Evolutionary conservation across 331 rosid species (phyloP).

Genomic region (Malus hybrid): DNA sequence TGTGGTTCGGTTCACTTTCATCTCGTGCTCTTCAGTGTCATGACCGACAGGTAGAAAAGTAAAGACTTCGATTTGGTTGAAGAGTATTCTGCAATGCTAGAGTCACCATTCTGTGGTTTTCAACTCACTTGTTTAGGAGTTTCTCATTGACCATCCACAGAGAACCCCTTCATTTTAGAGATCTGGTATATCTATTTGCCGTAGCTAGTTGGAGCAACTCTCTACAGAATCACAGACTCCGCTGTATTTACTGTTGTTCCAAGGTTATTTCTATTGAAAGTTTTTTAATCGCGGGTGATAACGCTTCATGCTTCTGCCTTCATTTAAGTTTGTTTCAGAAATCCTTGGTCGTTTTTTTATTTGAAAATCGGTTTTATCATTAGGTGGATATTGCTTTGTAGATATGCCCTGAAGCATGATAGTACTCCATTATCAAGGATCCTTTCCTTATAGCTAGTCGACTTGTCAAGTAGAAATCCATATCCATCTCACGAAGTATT

Average conservation of each 20-base stretch:
- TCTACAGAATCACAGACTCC: no score
- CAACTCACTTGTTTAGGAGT: not conserved
- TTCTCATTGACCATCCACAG: not conserved
- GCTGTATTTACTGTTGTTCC: no score
- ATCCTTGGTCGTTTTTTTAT: no score
- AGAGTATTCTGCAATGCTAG: not conserved
- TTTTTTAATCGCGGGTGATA: not conserved
- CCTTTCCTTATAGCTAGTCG: no score
- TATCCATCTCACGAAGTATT: no score
- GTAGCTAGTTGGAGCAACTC: no score
- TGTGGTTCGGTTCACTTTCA: not conserved
- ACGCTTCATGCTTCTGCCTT: not conserved
- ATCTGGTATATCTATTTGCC: not conserved
- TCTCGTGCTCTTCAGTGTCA: not conserved
- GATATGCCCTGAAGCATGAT: no score
- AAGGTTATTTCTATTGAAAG: not conserved
- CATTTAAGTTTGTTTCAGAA: not conserved
- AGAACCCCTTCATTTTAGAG: not conserved
- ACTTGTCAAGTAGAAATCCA: no score
- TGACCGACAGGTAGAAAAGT: not conserved
- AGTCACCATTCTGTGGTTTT: not conserved
- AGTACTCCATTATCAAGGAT: no score
- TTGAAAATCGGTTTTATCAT: no score
- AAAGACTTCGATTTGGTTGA: not conserved
- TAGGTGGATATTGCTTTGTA: no score